Conservation (phyloP, 2,329 filamentous ascomycete genomes). For the Periconia macrospinosa region DNA sequence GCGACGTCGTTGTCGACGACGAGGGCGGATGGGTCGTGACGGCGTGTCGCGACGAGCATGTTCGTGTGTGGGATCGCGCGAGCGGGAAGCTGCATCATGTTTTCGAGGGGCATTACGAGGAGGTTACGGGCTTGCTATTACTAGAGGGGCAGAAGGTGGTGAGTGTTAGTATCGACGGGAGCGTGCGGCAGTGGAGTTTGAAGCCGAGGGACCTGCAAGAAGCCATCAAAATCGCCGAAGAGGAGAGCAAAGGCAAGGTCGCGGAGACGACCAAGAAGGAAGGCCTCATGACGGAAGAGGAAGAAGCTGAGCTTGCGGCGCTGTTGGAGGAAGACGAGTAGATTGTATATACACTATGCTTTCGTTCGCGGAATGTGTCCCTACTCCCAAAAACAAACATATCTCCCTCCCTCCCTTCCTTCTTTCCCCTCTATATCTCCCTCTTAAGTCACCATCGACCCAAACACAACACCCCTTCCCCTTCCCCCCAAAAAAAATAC, state of each 20-base stretch:
- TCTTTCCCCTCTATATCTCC: too few relatives aligned
- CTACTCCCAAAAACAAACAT: too few relatives aligned
- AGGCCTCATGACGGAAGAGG: constrained; percentile 75
- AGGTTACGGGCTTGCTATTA: constrained; percentile 79
- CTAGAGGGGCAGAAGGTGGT: constrained; percentile 61
- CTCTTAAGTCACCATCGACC: too few relatives aligned
- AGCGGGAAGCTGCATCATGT: constrained; percentile 73
- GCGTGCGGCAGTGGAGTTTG: constrained; percentile 81
- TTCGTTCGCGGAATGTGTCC: too few relatives aligned
- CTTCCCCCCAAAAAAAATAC: too few relatives aligned
- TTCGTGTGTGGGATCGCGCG: constrained; percentile 82
- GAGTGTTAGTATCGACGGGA: constrained; percentile 88
- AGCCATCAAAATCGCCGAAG: constrained; percentile 54
- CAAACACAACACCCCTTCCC: too few relatives aligned
- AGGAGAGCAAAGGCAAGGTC: constrained; percentile 51
- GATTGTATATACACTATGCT: too few relatives aligned
- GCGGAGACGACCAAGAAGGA: constrained; percentile 52
- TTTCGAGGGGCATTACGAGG: constrained; percentile 86
- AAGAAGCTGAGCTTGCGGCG: constrained; percentile 89
- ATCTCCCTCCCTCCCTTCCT: too few relatives aligned
- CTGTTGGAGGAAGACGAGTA: constrained; percentile 69
- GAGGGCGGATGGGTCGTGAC: constrained; percentile 80
- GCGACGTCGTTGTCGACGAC: constrained; percentile 71
- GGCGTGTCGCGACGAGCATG: constrained; percentile 85
- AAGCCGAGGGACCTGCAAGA: constrained; percentile 62